A percentile compares a stretch with the other conserved stretches of the same genome.
phyloP scores from a whole-genome alignment of 2,329 filamentous ascomycete species.

The Nigrograna mackinnonii region DNA sequence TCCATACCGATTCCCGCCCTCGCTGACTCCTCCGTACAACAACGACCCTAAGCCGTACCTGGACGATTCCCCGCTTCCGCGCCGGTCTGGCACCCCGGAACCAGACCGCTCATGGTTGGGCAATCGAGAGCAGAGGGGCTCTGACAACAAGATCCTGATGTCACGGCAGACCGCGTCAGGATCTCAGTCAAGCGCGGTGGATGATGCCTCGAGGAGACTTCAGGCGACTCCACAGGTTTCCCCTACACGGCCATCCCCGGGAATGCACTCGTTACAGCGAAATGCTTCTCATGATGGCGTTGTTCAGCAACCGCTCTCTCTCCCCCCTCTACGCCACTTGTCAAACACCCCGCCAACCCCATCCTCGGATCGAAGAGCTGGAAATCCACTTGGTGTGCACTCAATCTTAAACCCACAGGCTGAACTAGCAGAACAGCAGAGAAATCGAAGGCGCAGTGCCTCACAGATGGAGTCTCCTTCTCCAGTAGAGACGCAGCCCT shows the following conservation, averaged over 20 bases:
- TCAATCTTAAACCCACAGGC: constrained; percentile 51
- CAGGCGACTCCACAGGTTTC: constrained; percentile 29
- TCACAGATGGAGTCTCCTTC: constrained; percentile 49
- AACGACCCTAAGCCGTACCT: constrained; percentile 28
- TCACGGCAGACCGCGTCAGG: constrained; percentile 25
- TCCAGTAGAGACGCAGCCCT: constrained; percentile 39
- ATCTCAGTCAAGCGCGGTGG: constrained; percentile 16
- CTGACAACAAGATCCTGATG: constrained; percentile 34
- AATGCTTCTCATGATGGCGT: constrained; percentile 21
- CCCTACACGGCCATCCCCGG: constrained; percentile 23
- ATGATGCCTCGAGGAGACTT: constrained; percentile 12
- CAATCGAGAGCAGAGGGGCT: constrained; percentile 30
- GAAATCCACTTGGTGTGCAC: constrained; percentile 45
- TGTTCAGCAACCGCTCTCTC: constrained; percentile 22
- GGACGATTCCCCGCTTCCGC: constrained; percentile 12
- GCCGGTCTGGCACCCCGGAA: constrained; percentile 9
- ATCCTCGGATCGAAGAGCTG: constrained; percentile 28
- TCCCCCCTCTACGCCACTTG: constrained; percentile 38
- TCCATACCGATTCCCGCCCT: constrained; percentile 26
- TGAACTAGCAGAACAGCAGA: constrained; percentile 34
- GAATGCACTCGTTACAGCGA: constrained; percentile 30
- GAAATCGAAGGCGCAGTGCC: constrained; percentile 43
- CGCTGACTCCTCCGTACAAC: constrained; percentile 35
- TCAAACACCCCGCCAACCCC: constrained; percentile 39
- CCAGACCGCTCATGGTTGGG: constrained; percentile 39